Evolutionary conservation across 148 eudicot genomes (phyloP).

Genomic region (Camellia lanceoleosa): DNA sequence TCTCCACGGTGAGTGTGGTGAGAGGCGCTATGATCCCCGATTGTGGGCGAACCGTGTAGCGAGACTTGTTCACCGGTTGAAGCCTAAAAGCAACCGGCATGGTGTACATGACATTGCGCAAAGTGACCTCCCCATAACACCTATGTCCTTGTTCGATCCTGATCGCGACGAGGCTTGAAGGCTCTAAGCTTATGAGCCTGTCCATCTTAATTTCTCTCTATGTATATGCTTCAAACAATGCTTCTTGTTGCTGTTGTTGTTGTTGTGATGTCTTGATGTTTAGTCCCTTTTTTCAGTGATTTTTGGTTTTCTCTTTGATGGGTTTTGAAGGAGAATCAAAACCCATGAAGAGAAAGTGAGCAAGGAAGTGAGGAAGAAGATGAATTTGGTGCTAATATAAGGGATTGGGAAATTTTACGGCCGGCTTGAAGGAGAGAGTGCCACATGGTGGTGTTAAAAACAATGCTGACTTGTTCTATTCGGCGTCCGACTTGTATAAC

Average conservation of each 20-base stretch:
- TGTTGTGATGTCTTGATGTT: too few species aligned
- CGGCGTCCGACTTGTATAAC: conserved; percentile 16
- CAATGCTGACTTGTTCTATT: conserved; percentile 44
- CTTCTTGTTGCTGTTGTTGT: too few species aligned
- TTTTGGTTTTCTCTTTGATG: not conserved
- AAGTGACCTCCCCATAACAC: conserved; percentile 40
- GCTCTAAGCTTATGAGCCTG: conserved; percentile 50
- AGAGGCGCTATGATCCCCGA: conserved; percentile 49
- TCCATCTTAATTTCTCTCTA: conserved; percentile 28
- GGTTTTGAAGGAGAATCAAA: conserved; percentile 7
- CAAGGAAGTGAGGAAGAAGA: not conserved
- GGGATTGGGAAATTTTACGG: not conserved
- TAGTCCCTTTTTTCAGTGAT: not conserved
- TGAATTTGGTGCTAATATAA: conserved; percentile 11
- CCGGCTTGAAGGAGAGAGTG: conserved; percentile 29
- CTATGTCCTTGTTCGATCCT: conserved; percentile 40
- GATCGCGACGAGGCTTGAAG: conserved; percentile 40
- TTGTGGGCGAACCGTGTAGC: conserved; percentile 38
- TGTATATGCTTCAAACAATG: not conserved
- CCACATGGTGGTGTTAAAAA: conserved; percentile 34
- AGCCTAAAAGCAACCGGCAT: conserved; percentile 58
- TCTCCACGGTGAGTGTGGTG: conserved; percentile 28
- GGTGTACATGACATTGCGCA: conserved; percentile 55
- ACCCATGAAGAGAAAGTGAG: conserved; percentile 13
- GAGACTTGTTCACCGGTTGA: conserved; percentile 32